phyloP scores from a whole-genome alignment of 176 grass and related monocot species.

The Oryza brachyantha region DNA sequence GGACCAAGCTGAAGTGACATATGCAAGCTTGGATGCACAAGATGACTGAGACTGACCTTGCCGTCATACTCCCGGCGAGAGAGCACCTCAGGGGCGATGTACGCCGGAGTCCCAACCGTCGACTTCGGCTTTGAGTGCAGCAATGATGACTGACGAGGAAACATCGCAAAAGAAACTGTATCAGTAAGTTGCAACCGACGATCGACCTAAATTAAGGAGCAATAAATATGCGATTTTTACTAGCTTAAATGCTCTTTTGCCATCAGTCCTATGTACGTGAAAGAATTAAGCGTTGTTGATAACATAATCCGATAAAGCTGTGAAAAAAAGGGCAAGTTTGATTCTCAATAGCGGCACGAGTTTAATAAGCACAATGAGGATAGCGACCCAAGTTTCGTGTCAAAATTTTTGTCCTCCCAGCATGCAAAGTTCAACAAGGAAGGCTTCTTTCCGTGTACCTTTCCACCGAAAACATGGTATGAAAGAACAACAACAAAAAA shows the following conservation, averaged over 20 bases:
- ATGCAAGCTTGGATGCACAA: not conserved
- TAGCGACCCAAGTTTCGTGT: slow-evolving; percentile 36
- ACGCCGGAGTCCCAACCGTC: slow-evolving; percentile 73
- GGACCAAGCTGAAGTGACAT: not conserved
- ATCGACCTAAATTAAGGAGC: not conserved
- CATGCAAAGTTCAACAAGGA: slow-evolving; percentile 25
- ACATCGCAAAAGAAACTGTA: slow-evolving; percentile 23
- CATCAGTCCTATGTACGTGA: no score
- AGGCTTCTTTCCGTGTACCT: not conserved
- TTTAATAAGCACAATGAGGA: slow-evolving; percentile 19
- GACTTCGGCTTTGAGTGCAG: slow-evolving; percentile 79
- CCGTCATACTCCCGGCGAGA: slow-evolving; percentile 71
- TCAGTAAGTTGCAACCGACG: not conserved
- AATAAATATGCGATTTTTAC: not conserved
- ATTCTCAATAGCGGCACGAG: slow-evolving; percentile 19
- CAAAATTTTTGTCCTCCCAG: slow-evolving; percentile 42
- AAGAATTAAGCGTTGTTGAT: not conserved
- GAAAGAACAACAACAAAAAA: not conserved
- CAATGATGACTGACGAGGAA: slow-evolving; percentile 52
- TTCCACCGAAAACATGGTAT: not conserved
- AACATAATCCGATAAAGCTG: not conserved
- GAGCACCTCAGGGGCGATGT: slow-evolving; percentile 80
- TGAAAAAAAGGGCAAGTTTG: not conserved
- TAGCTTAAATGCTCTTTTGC: not conserved
- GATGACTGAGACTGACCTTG: slow-evolving; percentile 57